Conservation (phyloP, 768 basidiomycete genomes). For the Trametes cingulata region DNA sequence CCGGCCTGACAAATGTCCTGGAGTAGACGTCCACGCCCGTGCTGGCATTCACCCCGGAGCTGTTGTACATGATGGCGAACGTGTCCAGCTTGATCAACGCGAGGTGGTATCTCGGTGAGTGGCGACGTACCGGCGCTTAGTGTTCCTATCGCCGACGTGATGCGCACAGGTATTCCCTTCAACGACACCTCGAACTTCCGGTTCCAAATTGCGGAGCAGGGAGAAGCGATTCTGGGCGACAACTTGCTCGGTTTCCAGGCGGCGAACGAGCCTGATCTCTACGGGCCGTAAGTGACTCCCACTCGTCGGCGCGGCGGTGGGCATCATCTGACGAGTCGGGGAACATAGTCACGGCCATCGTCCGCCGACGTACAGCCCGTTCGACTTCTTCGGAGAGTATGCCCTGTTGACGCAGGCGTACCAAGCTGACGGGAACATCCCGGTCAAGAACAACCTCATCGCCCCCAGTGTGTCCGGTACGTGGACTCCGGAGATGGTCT, state of each 20-base stretch:
- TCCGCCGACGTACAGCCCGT: constrained; percentile 35
- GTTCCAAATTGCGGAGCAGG: constrained; percentile 54
- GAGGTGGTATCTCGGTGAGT: constrained; percentile 47
- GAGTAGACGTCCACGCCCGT: constrained; percentile 52
- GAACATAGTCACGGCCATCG: constrained; percentile 39
- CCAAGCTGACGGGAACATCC: constrained; percentile 38
- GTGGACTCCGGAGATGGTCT: constrained; percentile 55
- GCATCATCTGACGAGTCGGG: not conserved
- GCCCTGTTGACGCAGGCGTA: constrained; percentile 48
- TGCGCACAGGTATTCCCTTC: constrained; percentile 53
- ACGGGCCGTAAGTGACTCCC: constrained; percentile 33
- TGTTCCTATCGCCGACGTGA: constrained; percentile 17
- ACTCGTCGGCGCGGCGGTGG: not conserved
- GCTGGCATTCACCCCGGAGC: constrained; percentile 48
- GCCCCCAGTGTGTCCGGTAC: constrained; percentile 60
- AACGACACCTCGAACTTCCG: constrained; percentile 60
- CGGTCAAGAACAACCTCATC: constrained; percentile 51
- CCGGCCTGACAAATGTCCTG: not conserved
- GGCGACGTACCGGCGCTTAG: constrained; percentile 25
- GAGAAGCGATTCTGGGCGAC: constrained; percentile 63
- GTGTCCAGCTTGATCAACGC: constrained; percentile 43
- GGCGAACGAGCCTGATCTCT: constrained; percentile 85
- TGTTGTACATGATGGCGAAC: constrained; percentile 60
- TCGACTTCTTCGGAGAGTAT: constrained; percentile 55
- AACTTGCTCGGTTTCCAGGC: constrained; percentile 66